phyloP scores from a whole-genome alignment of 1,284 basidiomycete genomes.

The Boletellus deceptivus region DNA sequence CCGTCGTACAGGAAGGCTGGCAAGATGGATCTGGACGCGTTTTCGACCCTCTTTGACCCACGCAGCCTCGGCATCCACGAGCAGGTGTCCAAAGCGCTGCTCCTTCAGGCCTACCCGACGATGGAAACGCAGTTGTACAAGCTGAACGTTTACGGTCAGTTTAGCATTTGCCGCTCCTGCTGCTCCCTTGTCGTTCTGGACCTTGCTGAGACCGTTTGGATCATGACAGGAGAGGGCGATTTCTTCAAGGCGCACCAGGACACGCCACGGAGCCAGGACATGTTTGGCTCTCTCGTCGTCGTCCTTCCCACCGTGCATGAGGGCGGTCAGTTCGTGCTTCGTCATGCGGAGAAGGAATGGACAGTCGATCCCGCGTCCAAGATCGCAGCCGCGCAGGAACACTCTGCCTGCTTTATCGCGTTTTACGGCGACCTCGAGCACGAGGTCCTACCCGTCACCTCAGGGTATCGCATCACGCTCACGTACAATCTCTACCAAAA shows the following conservation, averaged over 20 bases:
- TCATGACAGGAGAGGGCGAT: slow-evolving; percentile 13
- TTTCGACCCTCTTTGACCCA: slow-evolving; percentile 30
- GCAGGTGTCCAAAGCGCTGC: slow-evolving; percentile 29
- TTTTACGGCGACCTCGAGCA: slow-evolving; percentile 43
- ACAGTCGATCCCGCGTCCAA: slow-evolving; percentile 21
- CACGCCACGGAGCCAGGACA: slow-evolving; percentile 32
- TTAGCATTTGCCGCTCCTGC: neutral
- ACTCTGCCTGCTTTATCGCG: slow-evolving; percentile 31
- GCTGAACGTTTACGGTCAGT: slow-evolving; percentile 37
- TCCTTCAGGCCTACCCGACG: slow-evolving; percentile 31
- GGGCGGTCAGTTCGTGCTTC: slow-evolving; percentile 38
- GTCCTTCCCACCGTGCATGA: slow-evolving; percentile 38
- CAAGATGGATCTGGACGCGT: slow-evolving; percentile 31
- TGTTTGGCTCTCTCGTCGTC: slow-evolving; percentile 42
- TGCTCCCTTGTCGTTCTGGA: neutral
- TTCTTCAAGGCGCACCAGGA: slow-evolving; percentile 30
- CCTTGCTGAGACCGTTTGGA: too few species aligned
- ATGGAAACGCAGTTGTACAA: slow-evolving; percentile 41
- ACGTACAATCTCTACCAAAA: slow-evolving; percentile 39
- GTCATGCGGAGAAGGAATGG: slow-evolving; percentile 28
- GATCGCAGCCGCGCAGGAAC: slow-evolving; percentile 1
- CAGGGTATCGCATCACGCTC: slow-evolving; percentile 42
- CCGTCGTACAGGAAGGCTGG: slow-evolving; percentile 33
- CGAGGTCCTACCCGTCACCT: slow-evolving; percentile 38
- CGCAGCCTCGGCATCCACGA: slow-evolving; percentile 9